Evolutionary conservation across 83 land plant genomes (phyloP), one percentile per base, ranked within the genome.

Genomic region (Isoetes engelmannii): DNA sequence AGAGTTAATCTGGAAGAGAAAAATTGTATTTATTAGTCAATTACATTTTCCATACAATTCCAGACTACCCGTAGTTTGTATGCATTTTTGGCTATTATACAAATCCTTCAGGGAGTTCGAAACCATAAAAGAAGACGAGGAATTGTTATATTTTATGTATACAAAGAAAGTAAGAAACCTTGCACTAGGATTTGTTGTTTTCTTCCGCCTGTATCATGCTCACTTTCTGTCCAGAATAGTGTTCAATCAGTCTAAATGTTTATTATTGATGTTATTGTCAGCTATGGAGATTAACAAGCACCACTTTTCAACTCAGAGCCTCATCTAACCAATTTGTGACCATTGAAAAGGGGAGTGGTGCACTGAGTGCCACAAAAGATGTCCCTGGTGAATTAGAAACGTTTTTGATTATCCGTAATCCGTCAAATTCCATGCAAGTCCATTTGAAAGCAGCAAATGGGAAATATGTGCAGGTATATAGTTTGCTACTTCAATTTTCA

Each of bases 251-350:
- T 15, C 55, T 15, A 51, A 51, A 12, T 3, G 13, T 51, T 15
- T 12, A 51, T 15, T 12, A 51, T 12, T 15, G 17, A 51, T 12
- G 13, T 51, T 19, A 56, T 28, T 17, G 42, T 72, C 70, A 86
- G 90, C n/a, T 85, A 51, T 88, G 92, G 92, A 79, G 92, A 65
- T 79, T 83, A 48, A 74, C 86, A 6, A 75, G 69, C 45, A 64
- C 75, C 9, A 68, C 69, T 13, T 88, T 83, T 72, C 90, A 86
- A 71, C 75, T 88, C 60, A 75, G 86, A 12, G 75, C 78, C 28
- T 59, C 74, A 65, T 66, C 67, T 63, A 88, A 86, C 48, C 83
- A 85, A 47, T 88, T 85, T 79, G 63, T 88, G 48, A 74, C 83
- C 48, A 77, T 78, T 45, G 53, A 50, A 13, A 49, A 44, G 79